These are phyloP conservation scores for Cladorrhinum samala DNA, from an alignment of 495 filamentous ascomycete genomes.

Conservation along the genomic window DNA sequence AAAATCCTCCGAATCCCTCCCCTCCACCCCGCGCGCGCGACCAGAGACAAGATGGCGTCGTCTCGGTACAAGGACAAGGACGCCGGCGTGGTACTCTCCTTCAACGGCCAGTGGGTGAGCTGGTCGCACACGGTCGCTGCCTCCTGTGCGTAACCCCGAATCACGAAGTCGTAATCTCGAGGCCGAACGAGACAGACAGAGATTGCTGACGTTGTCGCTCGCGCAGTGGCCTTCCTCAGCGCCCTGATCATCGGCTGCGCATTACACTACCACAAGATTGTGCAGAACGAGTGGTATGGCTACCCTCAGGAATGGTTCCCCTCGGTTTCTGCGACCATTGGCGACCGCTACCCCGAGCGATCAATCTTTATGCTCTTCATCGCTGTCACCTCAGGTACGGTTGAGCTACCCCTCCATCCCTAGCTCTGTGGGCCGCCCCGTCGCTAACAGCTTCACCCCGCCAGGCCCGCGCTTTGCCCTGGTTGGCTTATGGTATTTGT, in stretches of 20 bases:
- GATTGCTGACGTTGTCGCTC: constrained; percentile 8
- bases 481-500: constrained; percentile 85
- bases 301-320: constrained; percentile 99
- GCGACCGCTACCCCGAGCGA: constrained; percentile 93
- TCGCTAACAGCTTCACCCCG: constrained; percentile 2
- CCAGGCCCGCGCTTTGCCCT: constrained; percentile 83
- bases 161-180: not conserved
- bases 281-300: constrained; percentile 93
- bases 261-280: constrained; percentile 94
- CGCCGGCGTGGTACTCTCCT: constrained; percentile 66
- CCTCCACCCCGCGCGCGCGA: not conserved
- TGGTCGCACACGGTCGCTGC: constrained; percentile 80
- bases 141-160: constrained; percentile 50
- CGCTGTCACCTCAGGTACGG: constrained; percentile 84
- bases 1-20: not conserved
- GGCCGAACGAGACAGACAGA: too few relatives aligned
- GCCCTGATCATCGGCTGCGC: constrained; percentile 78
- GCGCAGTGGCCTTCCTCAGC: constrained; percentile 75
- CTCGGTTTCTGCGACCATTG: constrained; percentile 97
- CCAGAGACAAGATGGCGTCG: constrained; percentile 35
- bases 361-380: constrained; percentile 97
- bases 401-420: constrained; percentile 38
- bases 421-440: not conserved
- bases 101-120: constrained; percentile 89
- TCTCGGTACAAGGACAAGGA: constrained; percentile 71